A percentile compares a stretch with the other conserved stretches of the same genome.
These are phyloP conservation scores for Fusarium illudens DNA, from an alignment of 2,329 filamentous ascomycete genomes.

Conservation along the genomic window DNA sequence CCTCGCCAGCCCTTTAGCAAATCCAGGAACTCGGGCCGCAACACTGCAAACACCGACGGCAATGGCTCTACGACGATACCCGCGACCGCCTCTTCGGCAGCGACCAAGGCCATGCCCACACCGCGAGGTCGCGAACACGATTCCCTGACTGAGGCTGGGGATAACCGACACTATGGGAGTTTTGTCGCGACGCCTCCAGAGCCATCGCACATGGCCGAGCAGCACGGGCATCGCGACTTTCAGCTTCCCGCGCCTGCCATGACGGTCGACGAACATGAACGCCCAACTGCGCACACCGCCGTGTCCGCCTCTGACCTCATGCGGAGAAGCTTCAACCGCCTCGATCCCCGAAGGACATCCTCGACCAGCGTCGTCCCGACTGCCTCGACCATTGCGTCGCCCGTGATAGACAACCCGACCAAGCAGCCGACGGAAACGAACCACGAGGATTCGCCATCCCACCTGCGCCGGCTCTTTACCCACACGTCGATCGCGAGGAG, in stretches of 20 bases:
- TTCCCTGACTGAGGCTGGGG: slow-evolving; percentile 50
- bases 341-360: slow-evolving; percentile 48
- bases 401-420: slow-evolving; percentile 9
- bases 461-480: slow-evolving; percentile 49
- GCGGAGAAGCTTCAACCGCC: slow-evolving; percentile 34
- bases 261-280: slow-evolving; percentile 44
- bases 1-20: slow-evolving; percentile 26
- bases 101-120: slow-evolving; percentile 33
- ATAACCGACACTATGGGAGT: slow-evolving; percentile 61
- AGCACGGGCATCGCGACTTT: slow-evolving; percentile 49
- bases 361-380: slow-evolving; percentile 44
- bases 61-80: slow-evolving; percentile 13
- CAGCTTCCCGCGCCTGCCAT: slow-evolving; percentile 65
- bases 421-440: slow-evolving; percentile 32
- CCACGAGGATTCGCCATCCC: slow-evolving; percentile 40
- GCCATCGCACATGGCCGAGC: slow-evolving; percentile 36
- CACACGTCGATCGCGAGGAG: slow-evolving; percentile 37
- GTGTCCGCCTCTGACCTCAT: slow-evolving; percentile 21
- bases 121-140: slow-evolving; percentile 48
- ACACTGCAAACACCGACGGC: slow-evolving; percentile 4
- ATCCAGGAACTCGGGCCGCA: background rate
- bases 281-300: slow-evolving; percentile 39
- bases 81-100: slow-evolving; percentile 17
- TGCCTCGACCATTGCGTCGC: slow-evolving; percentile 17
- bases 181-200: slow-evolving; percentile 55